Evolutionary conservation across 331 rosid genomes (phyloP).

Genomic region (Malus hybrid): DNA sequence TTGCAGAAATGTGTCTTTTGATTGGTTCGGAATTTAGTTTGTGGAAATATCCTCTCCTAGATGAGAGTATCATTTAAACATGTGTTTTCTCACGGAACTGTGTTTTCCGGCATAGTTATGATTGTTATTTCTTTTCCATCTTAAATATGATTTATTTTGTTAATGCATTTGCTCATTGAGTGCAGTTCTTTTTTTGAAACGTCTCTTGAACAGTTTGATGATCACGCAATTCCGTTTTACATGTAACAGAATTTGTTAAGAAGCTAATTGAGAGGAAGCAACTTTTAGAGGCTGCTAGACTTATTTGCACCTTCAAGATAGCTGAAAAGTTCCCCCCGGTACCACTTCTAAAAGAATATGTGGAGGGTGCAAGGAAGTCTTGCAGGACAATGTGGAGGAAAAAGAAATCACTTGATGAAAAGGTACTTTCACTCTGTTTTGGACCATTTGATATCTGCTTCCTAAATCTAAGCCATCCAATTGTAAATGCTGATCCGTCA

Average conservation of each 20-base stretch:
- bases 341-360: conserved; percentile 19
- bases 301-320: conserved; percentile 46
- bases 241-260: conserved; percentile 34
- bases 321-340: conserved; percentile 28
- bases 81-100: neutral
- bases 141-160: neutral
- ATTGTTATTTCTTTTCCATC: neutral
- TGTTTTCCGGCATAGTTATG: neutral
- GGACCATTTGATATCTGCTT: neutral
- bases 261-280: conserved; percentile 32
- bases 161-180: neutral
- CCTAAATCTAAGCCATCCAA: neutral
- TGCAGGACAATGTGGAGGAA: conserved; percentile 1
- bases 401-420: conserved; percentile 12
- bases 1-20: neutral
- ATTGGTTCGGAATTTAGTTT: neutral
- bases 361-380: conserved; percentile 2
- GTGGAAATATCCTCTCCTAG: neutral
- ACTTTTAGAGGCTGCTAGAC: conserved; percentile 39
- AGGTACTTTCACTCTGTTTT: conserved; percentile 17
- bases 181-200: neutral
- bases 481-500: neutral
- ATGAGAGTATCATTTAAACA: neutral
- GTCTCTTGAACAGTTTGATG: conserved; percentile 4
- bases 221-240: neutral